phyloP scores from a whole-genome alignment of 139 green algal species.

The Volvox africanus region DNA sequence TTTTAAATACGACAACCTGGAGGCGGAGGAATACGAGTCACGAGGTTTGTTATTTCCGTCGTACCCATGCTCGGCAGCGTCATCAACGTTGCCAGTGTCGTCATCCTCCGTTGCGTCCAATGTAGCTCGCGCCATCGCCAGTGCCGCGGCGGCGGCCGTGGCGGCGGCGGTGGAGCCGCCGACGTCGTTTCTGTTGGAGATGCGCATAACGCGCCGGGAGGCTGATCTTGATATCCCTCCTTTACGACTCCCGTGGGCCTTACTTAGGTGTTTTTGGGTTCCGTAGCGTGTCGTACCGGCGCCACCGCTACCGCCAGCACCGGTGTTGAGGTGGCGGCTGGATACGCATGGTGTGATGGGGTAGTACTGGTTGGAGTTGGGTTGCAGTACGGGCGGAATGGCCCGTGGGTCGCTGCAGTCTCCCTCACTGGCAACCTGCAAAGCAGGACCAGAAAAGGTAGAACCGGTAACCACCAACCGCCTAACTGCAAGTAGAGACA shows the following conservation, averaged over 20 bases:
- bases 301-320: neutral
- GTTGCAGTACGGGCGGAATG: neutral
- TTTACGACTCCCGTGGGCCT: neutral
- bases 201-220: neutral
- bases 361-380: neutral
- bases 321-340: neutral
- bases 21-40: neutral
- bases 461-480: too few relatives aligned
- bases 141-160: neutral
- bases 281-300: neutral
- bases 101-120: neutral
- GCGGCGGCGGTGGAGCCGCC: neutral
- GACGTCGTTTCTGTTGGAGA: neutral
- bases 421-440: constrained; percentile 20
- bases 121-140: neutral
- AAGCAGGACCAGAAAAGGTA: too few relatives aligned
- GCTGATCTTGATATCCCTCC: neutral
- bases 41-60: neutral
- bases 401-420: constrained; percentile 30
- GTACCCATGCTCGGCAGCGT: neutral
- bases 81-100: neutral
- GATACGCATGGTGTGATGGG: constrained; percentile 1
- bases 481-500: too few relatives aligned
- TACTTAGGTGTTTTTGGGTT: neutral
- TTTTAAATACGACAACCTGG: neutral